phyloP scores from a whole-genome alignment of 2,329 filamentous ascomycete species.

The Fusarium incarnatum region DNA sequence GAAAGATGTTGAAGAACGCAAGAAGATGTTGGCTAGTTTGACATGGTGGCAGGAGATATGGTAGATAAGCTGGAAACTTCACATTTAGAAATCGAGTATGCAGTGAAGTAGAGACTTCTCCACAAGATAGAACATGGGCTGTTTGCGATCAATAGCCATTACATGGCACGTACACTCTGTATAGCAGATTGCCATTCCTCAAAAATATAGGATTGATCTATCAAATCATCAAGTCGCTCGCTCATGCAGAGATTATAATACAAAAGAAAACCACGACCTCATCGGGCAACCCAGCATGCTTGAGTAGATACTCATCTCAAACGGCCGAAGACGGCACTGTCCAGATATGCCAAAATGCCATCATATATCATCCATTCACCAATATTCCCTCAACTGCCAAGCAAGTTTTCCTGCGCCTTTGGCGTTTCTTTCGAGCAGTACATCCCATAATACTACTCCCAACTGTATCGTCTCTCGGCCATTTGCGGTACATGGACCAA shows the following conservation, averaged over 20 bases:
- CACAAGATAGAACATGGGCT: neutral
- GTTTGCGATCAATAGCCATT: neutral
- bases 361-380: neutral
- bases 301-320: neutral
- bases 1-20: conserved; percentile 54
- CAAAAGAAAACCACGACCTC: neutral
- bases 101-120: neutral
- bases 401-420: neutral
- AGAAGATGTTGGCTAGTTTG: conserved; percentile 51
- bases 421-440: neutral
- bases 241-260: conserved; percentile 17
- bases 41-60: conserved; percentile 71
- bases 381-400: neutral
- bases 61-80: conserved; percentile 49
- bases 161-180: neutral
- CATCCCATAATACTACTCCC: conserved; percentile 55
- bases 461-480: conserved; percentile 63
- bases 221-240: conserved; percentile 29
- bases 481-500: conserved; percentile 64
- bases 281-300: neutral
- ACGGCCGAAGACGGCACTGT: neutral
- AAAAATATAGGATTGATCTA: neutral
- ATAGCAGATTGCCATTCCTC: neutral
- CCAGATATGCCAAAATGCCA: neutral
- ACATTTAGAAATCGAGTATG: neutral